A percentile compares a stretch with the other conserved stretches of the same genome.
These are phyloP conservation scores for Oxyria digyna DNA, from an alignment of 148 eudicot species.

Conservation along the genomic window DNA sequence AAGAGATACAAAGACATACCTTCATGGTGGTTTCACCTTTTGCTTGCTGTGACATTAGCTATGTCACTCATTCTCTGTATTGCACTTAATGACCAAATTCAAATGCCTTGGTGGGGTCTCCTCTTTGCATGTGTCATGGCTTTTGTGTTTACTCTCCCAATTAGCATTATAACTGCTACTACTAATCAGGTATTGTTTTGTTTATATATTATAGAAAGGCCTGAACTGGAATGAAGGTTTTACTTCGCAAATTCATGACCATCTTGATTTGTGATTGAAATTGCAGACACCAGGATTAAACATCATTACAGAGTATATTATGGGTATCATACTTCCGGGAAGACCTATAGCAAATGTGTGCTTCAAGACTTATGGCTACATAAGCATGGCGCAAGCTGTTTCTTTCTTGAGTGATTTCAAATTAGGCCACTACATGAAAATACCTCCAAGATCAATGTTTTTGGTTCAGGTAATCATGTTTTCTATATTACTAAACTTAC, in stretches of 20 bases:
- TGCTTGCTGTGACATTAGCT: slow-evolving; percentile 48
- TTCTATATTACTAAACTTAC: neutral
- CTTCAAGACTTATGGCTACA: slow-evolving; percentile 84
- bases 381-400: slow-evolving; percentile 99
- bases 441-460: slow-evolving; percentile 98
- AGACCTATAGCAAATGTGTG: slow-evolving; percentile 95
- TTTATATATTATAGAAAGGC: neutral
- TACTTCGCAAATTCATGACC: neutral
- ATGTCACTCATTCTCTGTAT: slow-evolving; percentile 59
- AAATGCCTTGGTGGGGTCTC: slow-evolving; percentile 99
- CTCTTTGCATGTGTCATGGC: slow-evolving; percentile 75
- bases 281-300: slow-evolving; percentile 95
- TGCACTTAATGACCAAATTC: slow-evolving; percentile 59
- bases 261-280: neutral
- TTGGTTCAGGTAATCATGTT: slow-evolving; percentile 67
- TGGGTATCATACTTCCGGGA: slow-evolving; percentile 94
- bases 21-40: slow-evolving; percentile 76
- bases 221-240: too few relatives aligned
- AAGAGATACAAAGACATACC: slow-evolving; percentile 83
- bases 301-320: slow-evolving; percentile 83
- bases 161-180: slow-evolving; percentile 95
- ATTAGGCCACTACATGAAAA: slow-evolving; percentile 99
- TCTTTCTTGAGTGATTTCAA: slow-evolving; percentile 94
- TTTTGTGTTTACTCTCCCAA: slow-evolving; percentile 82
- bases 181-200: slow-evolving; percentile 60